Percentiles rank a stretch among this genome's conserved stretches.
Evolutionary conservation across 2,329 filamentous ascomycete species (phyloP).

Genomic region (Stylonectria norvegica): DNA sequence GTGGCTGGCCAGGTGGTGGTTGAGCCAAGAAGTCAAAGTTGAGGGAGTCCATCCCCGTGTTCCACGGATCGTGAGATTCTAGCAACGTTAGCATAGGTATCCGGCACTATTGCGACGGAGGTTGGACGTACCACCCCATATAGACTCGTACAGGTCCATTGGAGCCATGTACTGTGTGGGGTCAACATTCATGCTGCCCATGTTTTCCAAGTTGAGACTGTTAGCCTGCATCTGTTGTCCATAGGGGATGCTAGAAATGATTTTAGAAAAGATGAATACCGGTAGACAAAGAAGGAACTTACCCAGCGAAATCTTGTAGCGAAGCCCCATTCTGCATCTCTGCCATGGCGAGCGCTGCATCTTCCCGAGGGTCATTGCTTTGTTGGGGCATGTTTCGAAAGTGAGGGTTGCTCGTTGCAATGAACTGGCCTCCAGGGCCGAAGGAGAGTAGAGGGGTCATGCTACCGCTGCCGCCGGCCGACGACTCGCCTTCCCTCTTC

Average conservation of each 20-base stretch:
- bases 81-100: conserved; percentile 14
- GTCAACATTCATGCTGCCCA: conserved; percentile 52
- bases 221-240: conserved; percentile 35
- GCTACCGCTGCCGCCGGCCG: conserved; percentile 44
- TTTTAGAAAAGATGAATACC: conserved; percentile 12
- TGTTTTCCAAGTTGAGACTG: conserved; percentile 39
- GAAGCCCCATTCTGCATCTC: conserved; percentile 57
- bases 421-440: conserved; percentile 21
- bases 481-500: conserved; percentile 48
- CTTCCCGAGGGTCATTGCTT: conserved; percentile 52
- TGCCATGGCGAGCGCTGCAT: conserved; percentile 62
- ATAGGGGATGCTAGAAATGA: conserved; percentile 33
- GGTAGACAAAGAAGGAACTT: conserved; percentile 10
- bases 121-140: conserved; percentile 58
- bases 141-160: conserved; percentile 66
- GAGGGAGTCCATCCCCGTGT: conserved; percentile 52
- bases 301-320: conserved; percentile 45
- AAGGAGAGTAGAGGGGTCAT: conserved; percentile 39
- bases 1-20: conserved; percentile 55
- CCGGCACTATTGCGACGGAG: too few relatives aligned
- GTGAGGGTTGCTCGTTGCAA: conserved; percentile 22
- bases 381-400: conserved; percentile 27
- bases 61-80: conserved; percentile 61
- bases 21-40: conserved; percentile 61
- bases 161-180: conserved; percentile 60